Evolutionary conservation across 2,329 filamentous ascomycete species (phyloP).

Genomic region (Sodiomyces alkalinus): DNA sequence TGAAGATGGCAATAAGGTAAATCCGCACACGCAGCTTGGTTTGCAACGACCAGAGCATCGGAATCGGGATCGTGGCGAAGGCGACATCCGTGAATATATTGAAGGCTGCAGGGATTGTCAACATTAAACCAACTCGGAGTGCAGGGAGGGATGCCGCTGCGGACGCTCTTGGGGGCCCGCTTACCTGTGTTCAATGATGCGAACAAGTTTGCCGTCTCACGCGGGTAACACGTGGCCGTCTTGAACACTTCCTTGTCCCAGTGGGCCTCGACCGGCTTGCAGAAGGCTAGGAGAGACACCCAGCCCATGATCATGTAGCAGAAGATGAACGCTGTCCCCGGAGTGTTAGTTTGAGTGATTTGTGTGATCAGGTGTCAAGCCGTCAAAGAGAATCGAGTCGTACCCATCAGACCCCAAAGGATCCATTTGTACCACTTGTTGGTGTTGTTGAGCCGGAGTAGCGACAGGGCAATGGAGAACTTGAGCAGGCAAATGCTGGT

Average conservation of each 20-base stretch:
- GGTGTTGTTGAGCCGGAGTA: slow-evolving; percentile 10
- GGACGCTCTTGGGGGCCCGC: slow-evolving; percentile 2
- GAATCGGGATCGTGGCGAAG: slow-evolving; percentile 25
- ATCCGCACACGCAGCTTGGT: slow-evolving; percentile 20
- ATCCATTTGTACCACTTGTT: slow-evolving; percentile 12
- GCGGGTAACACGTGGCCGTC: no score
- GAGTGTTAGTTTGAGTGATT: no score
- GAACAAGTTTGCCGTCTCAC: slow-evolving; percentile 10
- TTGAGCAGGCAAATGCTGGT: slow-evolving; percentile 8
- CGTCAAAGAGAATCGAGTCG: background rate
- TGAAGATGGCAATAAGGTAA: slow-evolving; percentile 24
- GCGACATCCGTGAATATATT: slow-evolving; percentile 27
- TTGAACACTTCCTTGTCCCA: slow-evolving; percentile 10
- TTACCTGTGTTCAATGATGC: slow-evolving; percentile 21
- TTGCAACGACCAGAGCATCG: slow-evolving; percentile 25
- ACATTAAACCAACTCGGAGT: background rate
- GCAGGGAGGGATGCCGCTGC: no score
- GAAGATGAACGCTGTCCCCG: slow-evolving; percentile 8
- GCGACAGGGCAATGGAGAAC: slow-evolving; percentile 10
- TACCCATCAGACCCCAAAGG: slow-evolving; percentile 11
- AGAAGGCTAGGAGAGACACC: slow-evolving; percentile 11
- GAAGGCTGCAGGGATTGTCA: slow-evolving; percentile 17
- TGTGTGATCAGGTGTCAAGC: no score
- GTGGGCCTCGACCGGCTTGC: slow-evolving; percentile 9
- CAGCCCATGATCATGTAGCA: slow-evolving; percentile 10